Evolutionary conservation across 257 asterid species (phyloP).

Genomic region (Nicotiana tomentosiformis): DNA sequence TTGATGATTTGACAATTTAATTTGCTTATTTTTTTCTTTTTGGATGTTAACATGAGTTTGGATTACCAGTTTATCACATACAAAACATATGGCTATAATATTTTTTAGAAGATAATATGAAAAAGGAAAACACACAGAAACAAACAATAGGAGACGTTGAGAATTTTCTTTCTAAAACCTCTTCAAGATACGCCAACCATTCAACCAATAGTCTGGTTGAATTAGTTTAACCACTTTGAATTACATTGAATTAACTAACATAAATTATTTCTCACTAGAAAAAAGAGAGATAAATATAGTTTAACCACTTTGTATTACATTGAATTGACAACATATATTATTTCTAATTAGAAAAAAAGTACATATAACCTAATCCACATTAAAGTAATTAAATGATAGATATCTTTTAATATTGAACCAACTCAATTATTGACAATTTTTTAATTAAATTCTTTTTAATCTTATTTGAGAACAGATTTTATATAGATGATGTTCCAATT

Average conservation of each 20-base stretch:
- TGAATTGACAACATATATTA: background rate
- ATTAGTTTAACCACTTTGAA: background rate
- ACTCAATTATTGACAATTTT: background rate
- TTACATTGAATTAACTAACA: background rate
- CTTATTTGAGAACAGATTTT: constrained; percentile 47
- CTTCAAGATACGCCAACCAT: background rate
- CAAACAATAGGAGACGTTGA: background rate
- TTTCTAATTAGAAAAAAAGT: background rate
- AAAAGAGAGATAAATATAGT: background rate
- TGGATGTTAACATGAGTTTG: background rate
- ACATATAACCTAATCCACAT: constrained; percentile 11
- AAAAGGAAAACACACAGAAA: background rate
- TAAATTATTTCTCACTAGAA: background rate
- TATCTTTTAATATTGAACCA: background rate
- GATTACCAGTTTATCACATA: background rate
- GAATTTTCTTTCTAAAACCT: background rate
- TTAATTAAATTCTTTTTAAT: background rate
- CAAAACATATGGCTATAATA: background rate
- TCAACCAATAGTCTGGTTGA: background rate
- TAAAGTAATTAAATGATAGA: background rate
- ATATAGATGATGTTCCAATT: constrained; percentile 71
- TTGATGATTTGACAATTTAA: background rate
- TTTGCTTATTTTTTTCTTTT: background rate
- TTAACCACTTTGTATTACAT: background rate
- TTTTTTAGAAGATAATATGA: background rate